Conservation (phyloP, 2,329 filamentous ascomycete genomes). For the Fusarium heterosporum region DNA sequence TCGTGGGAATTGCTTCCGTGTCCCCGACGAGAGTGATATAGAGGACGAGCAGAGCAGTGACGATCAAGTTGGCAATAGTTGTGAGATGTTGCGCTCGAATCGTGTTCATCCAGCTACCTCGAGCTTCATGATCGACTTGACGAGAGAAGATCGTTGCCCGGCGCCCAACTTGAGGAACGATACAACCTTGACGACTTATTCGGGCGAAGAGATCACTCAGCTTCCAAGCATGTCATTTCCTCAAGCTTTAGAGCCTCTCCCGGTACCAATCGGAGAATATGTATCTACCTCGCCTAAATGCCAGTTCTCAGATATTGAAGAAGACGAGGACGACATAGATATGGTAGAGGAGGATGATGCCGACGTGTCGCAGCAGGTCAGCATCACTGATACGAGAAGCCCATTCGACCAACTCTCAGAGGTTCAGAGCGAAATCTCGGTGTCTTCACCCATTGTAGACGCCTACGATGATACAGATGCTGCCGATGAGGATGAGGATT, state of each 20-base stretch:
- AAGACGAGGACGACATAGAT: neutral
- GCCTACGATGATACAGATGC: neutral
- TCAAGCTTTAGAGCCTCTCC: neutral
- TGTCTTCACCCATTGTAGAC: neutral
- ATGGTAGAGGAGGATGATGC: slow-evolving; percentile 16
- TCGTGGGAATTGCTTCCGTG: slow-evolving; percentile 52
- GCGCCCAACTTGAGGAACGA: slow-evolving; percentile 29
- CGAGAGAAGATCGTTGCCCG: slow-evolving; percentile 35
- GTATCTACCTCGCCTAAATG: slow-evolving; percentile 12
- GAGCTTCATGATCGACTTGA: slow-evolving; percentile 40
- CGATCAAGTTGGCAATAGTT: slow-evolving; percentile 46
- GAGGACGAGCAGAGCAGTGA: slow-evolving; percentile 48
- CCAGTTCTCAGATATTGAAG: slow-evolving; percentile 10
- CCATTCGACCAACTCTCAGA: slow-evolving; percentile 22
- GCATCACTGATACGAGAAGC: slow-evolving; percentile 33
- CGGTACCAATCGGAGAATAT: neutral
- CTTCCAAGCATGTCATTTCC: neutral
- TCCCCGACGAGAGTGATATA: slow-evolving; percentile 57
- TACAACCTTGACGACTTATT: neutral
- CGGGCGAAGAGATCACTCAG: neutral
- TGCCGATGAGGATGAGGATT: slow-evolving; percentile 21
- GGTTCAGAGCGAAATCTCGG: slow-evolving; percentile 6
- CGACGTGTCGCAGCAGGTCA: slow-evolving; percentile 27
- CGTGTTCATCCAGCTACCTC: slow-evolving; percentile 46
- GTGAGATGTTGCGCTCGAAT: slow-evolving; percentile 45